Evolutionary conservation across 306 rosid species (phyloP), one percentile per base, ranked within the genome.

Genomic region (Cucurbita moschata): DNA sequence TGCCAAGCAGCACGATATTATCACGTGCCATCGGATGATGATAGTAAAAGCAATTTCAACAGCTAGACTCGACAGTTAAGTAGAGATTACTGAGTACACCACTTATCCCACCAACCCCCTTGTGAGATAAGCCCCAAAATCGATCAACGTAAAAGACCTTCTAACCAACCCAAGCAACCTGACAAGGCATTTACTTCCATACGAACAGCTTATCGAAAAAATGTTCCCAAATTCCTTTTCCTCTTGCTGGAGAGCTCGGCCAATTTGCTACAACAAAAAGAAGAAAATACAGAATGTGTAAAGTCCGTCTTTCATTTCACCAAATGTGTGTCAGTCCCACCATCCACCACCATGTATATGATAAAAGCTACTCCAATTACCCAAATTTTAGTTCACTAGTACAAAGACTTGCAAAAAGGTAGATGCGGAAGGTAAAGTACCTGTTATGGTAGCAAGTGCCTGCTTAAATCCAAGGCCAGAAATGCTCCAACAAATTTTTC

Each of bases 381-480:
- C 23, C 23, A 21, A 21, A 21, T 21, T 21, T 21, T 21, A 21
- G 23, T 21, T 21, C 23, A 21, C 51, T n/a, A n/a, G 51, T 14
- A 65, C 4, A 19, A 44, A 21, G 26, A 66, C 4, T 30, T 30
- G 3, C 15, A 66, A 10, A 61, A 61, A 16, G 11, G 15, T 61
- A 35, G 11, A 76, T 23, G 55, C 12, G 44, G 3, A 15, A 47
- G 13, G 56, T 39, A 0, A 74, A 11, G 10, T 23, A 75, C 46
- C 86, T 79, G 81, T 80, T 81, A 82, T 82, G 86, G 81, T 84
- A 80, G 88, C 89, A 83, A 87, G 78, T 77, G 86, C 88, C 95
- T n/a, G 96, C 92, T 87, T 85, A 82, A 84, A 81, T 85, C 88
- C 90, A 81, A 86, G 79, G 87, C 90, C 92, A 86, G 78, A 83